Evolutionary conservation across 139 green algal species (phyloP).

Genomic region (Marvania coccoides): DNA sequence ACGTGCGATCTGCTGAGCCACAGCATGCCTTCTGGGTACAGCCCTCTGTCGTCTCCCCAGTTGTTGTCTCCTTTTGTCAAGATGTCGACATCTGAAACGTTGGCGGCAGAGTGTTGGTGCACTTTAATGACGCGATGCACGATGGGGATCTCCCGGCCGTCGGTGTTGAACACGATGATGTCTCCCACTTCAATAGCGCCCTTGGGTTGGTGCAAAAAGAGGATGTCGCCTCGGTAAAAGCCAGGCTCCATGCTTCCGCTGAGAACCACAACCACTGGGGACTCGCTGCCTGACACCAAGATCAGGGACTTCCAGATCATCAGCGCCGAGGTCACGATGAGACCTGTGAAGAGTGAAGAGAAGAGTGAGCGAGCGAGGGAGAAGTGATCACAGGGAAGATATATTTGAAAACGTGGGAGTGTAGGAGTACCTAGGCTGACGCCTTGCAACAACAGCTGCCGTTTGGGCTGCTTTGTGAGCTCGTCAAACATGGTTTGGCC

Average conservation of each 20-base stretch:
- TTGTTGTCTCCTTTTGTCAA: slow-evolving; percentile 99
- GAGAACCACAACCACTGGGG: slow-evolving; percentile 94
- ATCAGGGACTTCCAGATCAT: slow-evolving; percentile 98
- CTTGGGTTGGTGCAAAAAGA: slow-evolving; percentile 87
- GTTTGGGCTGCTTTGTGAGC: slow-evolving; percentile 25
- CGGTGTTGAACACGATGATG: slow-evolving; percentile 93
- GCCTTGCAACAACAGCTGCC: slow-evolving; percentile 52
- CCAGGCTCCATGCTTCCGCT: slow-evolving; percentile 97
- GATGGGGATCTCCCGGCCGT: slow-evolving; percentile 92
- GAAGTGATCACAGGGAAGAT: background rate
- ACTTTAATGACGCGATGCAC: slow-evolving; percentile 92
- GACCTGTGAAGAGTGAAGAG: slow-evolving; percentile 39
- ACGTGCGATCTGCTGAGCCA: slow-evolving; percentile 91
- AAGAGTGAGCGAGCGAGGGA: background rate
- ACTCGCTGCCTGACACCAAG: slow-evolving; percentile 88
- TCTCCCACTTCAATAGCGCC: slow-evolving; percentile 30
- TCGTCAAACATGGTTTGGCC: slow-evolving; percentile 9
- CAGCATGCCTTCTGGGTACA: slow-evolving; percentile 79
- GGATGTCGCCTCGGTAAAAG: slow-evolving; percentile 94
- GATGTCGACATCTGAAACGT: slow-evolving; percentile 55
- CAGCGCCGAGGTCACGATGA: slow-evolving; percentile 93
- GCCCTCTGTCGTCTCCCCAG: slow-evolving; percentile 77
- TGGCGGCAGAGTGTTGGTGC: slow-evolving; percentile 44
- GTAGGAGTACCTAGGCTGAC: slow-evolving; percentile 57
- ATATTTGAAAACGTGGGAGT: background rate